Evolutionary conservation across 352 stramenopile genomes (phyloP).

Genomic region (Saprolegnia parasitica): DNA sequence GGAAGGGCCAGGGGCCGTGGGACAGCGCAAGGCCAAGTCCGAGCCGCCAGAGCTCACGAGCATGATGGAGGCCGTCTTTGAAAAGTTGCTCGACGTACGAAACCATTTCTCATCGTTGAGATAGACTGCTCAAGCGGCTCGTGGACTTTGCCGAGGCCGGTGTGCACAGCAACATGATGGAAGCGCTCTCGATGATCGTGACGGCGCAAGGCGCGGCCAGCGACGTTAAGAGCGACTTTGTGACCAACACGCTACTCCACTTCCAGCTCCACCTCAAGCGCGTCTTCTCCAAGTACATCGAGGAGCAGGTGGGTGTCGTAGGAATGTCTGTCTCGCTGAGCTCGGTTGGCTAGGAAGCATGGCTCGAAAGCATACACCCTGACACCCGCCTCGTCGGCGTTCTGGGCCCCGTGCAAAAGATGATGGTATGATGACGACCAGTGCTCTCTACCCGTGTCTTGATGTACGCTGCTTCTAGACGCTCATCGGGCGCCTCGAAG

Average conservation of each 20-base stretch:
- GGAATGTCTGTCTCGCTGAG: background rate
- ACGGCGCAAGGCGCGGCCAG: conserved; percentile 45
- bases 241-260: conserved; percentile 63
- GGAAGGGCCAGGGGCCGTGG: background rate
- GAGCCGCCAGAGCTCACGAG: conserved; percentile 29
- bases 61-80: conserved; percentile 63
- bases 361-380: conserved; percentile 58
- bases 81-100: conserved; percentile 45
- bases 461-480: too few species aligned
- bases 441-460: too few species aligned
- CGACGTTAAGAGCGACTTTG: conserved; percentile 51
- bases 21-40: conserved; percentile 19
- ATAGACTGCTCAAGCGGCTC: conserved; percentile 47
- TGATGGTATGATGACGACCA: conserved; percentile 50
- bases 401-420: conserved; percentile 58
- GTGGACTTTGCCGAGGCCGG: conserved; percentile 65
- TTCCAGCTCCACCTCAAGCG: conserved; percentile 80
- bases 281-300: conserved; percentile 69
- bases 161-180: conserved; percentile 52
- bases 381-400: conserved; percentile 72
- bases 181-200: conserved; percentile 57
- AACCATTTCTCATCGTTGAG: background rate
- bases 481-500: conserved; percentile 56
- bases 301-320: conserved; percentile 51
- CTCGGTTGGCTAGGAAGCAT: conserved; percentile 40